phyloP scores from a whole-genome alignment of 2,329 filamentous ascomycete genomes.

The Juglanconis sp. region DNA sequence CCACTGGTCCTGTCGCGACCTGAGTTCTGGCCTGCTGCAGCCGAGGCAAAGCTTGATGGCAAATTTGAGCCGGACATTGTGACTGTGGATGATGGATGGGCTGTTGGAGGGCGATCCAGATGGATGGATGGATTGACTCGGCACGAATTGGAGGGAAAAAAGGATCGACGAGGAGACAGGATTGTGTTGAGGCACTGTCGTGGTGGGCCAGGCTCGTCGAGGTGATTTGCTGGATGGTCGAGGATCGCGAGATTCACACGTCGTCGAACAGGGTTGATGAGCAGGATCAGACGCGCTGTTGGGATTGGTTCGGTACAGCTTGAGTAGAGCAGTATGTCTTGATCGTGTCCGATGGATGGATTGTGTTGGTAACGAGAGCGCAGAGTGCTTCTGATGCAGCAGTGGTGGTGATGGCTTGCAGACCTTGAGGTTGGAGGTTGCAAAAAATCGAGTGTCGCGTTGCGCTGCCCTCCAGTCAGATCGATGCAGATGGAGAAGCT shows the following conservation, averaged over 20 bases:
- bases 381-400: neutral
- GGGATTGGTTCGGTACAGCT: neutral
- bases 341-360: neutral
- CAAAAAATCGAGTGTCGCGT: slow-evolving; percentile 1
- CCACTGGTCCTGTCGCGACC: slow-evolving; percentile 58
- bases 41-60: slow-evolving; percentile 80
- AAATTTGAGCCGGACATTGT: slow-evolving; percentile 65
- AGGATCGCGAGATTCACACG: neutral
- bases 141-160: neutral
- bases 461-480: neutral
- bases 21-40: slow-evolving; percentile 71
- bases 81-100: slow-evolving; percentile 1
- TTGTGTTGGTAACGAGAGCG: neutral
- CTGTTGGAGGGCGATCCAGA: neutral
- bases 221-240: neutral
- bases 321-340: slow-evolving; percentile 1
- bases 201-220: neutral
- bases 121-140: neutral
- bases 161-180: neutral
- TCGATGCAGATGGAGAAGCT: neutral
- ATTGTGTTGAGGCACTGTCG: neutral
- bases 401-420: neutral
- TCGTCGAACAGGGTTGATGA: neutral
- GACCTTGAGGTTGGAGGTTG: neutral
- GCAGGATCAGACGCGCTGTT: neutral